Evolutionary conservation across 257 asterid genomes (phyloP).

Genomic region (Osmanthus fragrans): DNA sequence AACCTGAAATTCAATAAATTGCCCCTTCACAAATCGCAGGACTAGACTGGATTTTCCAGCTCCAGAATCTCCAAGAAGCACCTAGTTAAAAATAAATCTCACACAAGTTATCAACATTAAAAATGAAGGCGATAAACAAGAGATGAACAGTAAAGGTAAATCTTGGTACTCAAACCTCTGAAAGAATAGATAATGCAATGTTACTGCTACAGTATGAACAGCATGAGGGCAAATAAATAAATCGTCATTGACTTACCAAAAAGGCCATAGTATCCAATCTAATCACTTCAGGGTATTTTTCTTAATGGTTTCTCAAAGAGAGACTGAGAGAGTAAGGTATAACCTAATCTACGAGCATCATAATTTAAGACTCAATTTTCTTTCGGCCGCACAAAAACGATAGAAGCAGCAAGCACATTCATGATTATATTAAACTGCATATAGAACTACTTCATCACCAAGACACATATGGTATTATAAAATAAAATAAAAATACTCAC

Average conservation of each 20-base stretch:
- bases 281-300: not conserved
- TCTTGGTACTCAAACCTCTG: not conserved
- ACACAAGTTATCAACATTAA: conserved; percentile 17
- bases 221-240: not conserved
- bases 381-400: too few species aligned
- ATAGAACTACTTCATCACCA: not conserved
- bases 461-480: too few species aligned
- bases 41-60: conserved; percentile 86
- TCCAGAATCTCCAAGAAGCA: conserved; percentile 81
- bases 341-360: not conserved
- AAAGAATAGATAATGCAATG: not conserved
- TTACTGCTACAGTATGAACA: not conserved
- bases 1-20: conserved; percentile 83
- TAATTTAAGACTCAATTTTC: not conserved
- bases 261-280: too few species aligned
- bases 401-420: not conserved
- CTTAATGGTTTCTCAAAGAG: too few species aligned
- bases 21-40: conserved; percentile 86
- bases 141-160: not conserved
- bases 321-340: not conserved
- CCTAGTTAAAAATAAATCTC: conserved; percentile 29
- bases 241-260: not conserved
- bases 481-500: not conserved
- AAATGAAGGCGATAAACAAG: not conserved
- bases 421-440: not conserved